Evolutionary conservation across 2,329 filamentous ascomycete species (phyloP).

Genomic region (Pezicula radicicola): DNA sequence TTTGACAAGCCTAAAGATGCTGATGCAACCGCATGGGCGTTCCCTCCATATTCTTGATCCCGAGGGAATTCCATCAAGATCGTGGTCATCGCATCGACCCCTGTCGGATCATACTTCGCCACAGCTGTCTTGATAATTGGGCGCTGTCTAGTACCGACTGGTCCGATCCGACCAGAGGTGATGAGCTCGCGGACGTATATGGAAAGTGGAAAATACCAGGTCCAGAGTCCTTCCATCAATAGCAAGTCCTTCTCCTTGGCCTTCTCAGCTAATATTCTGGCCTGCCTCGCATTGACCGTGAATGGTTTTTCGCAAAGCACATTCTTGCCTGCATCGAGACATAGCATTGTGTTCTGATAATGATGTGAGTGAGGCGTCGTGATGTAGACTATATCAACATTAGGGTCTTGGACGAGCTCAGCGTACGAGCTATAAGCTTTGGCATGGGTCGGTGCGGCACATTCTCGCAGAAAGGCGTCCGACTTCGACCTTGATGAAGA

Average conservation of each 20-base stretch:
- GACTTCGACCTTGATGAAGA: slow-evolving; percentile 55
- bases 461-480: slow-evolving; percentile 48
- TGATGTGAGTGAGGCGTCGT: slow-evolving; percentile 68
- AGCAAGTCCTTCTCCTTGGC: slow-evolving; percentile 55
- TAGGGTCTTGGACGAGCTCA: slow-evolving; percentile 56
- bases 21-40: slow-evolving; percentile 44
- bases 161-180: slow-evolving; percentile 26
- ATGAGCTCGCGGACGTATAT: slow-evolving; percentile 49
- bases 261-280: slow-evolving; percentile 52
- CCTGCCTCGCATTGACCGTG: slow-evolving; percentile 62
- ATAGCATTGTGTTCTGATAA: slow-evolving; percentile 63
- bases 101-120: slow-evolving; percentile 48
- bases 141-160: slow-evolving; percentile 28
- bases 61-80: slow-evolving; percentile 56
- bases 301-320: slow-evolving; percentile 68
- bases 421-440: slow-evolving; percentile 61
- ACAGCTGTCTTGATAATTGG: slow-evolving; percentile 32
- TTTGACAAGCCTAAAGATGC: slow-evolving; percentile 45
- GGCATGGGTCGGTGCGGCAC: slow-evolving; percentile 46
- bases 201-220: slow-evolving; percentile 62
- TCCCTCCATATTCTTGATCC: slow-evolving; percentile 19
- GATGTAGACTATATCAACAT: slow-evolving; percentile 64
- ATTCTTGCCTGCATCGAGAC: slow-evolving; percentile 60
- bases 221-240: slow-evolving; percentile 65
- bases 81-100: slow-evolving; percentile 57